These are phyloP conservation scores for Naganishia vishniacii DNA, from an alignment of 768 basidiomycete genomes.

Conservation along the genomic window DNA sequence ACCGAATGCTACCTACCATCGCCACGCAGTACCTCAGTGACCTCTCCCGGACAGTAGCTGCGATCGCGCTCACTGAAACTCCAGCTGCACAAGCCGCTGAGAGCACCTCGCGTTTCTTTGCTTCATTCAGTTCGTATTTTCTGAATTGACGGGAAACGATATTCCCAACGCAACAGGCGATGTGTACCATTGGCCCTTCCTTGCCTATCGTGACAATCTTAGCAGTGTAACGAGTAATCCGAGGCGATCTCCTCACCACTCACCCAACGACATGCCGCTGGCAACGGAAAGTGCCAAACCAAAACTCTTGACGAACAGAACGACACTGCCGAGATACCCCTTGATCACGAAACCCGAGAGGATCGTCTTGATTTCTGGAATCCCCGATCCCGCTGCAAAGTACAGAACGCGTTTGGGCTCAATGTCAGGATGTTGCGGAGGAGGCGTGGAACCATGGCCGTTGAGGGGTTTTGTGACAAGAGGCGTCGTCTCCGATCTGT, in stretches of 20 bases:
- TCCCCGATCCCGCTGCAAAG: conserved; percentile 92
- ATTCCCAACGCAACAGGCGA: conserved; percentile 86
- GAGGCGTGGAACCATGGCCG: not conserved
- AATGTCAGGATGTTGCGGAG: not conserved
- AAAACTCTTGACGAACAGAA: conserved; percentile 80
- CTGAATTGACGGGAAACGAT: conserved; percentile 75
- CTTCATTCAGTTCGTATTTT: conserved; percentile 96
- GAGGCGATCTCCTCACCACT: too few species aligned
- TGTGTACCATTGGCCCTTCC: conserved; percentile 87
- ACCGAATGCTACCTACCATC: conserved; percentile 71
- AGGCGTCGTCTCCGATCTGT: conserved; percentile 1
- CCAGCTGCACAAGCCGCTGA: conserved; percentile 96
- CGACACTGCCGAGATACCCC: conserved; percentile 87
- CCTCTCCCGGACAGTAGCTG: not conserved
- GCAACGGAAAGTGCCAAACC: conserved; percentile 87
- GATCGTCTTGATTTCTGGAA: conserved; percentile 78
- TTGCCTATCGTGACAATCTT: conserved; percentile 55
- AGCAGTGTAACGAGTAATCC: too few species aligned
- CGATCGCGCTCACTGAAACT: conserved; percentile 57
- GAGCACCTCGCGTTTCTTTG: conserved; percentile 86
- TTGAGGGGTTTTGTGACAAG: not conserved
- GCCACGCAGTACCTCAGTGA: conserved; percentile 12
- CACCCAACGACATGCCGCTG: conserved; percentile 79
- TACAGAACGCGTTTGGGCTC: conserved; percentile 64
- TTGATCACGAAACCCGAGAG: conserved; percentile 83